A percentile compares a stretch with the other conserved stretches of the same genome.
These are phyloP conservation scores for Fusarium cyanostomum DNA, from an alignment of 2,329 filamentous ascomycete species.

Conservation along the genomic window DNA sequence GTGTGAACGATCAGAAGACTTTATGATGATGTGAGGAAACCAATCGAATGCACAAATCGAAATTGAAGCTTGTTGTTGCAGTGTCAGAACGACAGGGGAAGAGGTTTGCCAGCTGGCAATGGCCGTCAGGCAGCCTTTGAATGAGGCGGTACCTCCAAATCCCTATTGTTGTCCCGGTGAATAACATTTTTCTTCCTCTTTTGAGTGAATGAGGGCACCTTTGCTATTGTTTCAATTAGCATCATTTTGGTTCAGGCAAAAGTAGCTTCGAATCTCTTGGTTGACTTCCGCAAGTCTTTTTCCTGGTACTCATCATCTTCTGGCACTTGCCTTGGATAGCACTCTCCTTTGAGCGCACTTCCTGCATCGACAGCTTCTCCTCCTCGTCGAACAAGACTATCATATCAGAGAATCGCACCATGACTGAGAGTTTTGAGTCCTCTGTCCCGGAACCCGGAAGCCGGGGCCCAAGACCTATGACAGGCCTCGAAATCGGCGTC, in stretches of 20 bases:
- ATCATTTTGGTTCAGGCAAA: neutral
- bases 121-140: conserved; percentile 2
- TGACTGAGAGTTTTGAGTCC: conserved; percentile 7
- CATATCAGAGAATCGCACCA: neutral
- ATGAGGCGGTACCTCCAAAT: neutral
- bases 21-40: too few relatives aligned
- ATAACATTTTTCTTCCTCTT: neutral
- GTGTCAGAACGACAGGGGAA: neutral
- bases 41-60: too few relatives aligned
- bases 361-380: neutral
- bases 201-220: neutral
- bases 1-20: too few relatives aligned
- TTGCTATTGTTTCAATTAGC: neutral
- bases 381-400: neutral
- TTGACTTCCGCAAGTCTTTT: neutral
- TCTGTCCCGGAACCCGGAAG: neutral
- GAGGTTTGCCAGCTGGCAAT: conserved; percentile 10
- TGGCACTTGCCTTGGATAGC: too few relatives aligned
- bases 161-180: conserved; percentile 2
- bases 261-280: neutral
- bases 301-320: too few relatives aligned
- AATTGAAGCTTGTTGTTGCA: too few relatives aligned
- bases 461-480: conserved; percentile 21
- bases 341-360: neutral
- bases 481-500: conserved; percentile 42